A percentile compares a stretch with the other conserved stretches of the same genome.
phyloP scores from a whole-genome alignment of 305 asterid genomes.

The Fraxinus baroniana region DNA sequence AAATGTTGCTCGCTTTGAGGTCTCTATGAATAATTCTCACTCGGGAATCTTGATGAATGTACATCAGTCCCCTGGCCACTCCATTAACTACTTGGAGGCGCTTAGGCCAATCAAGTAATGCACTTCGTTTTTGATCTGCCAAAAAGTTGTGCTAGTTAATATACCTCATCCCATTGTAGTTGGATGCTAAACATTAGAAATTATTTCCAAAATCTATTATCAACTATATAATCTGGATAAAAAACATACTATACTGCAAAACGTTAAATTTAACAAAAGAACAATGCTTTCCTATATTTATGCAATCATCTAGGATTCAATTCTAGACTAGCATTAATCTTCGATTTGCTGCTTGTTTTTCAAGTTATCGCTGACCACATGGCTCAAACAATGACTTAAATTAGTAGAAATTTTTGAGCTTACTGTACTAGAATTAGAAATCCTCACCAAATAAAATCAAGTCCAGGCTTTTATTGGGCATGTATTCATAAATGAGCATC shows the following conservation, averaged over 20 bases:
- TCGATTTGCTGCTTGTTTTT: neutral
- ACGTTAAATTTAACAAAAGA: neutral
- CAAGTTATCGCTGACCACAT: neutral
- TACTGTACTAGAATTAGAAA: neutral
- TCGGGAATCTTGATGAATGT: neutral
- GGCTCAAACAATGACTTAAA: neutral
- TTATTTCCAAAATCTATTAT: neutral
- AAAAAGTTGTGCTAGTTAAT: neutral
- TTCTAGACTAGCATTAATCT: neutral
- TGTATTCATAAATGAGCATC: constrained; percentile 36
- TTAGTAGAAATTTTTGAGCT: neutral
- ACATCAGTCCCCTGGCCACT: neutral
- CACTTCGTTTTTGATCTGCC: neutral
- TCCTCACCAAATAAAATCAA: constrained; percentile 28
- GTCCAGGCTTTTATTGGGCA: constrained; percentile 40
- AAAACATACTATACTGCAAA: no score
- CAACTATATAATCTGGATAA: neutral
- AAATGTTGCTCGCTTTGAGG: neutral
- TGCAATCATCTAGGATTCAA: neutral
- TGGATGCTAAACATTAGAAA: neutral
- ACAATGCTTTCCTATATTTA: neutral
- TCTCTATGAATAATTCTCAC: neutral
- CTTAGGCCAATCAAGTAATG: neutral
- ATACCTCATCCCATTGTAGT: neutral
- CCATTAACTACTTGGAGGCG: neutral